These are phyloP conservation scores for Limonomyces culmigenus DNA, from an alignment of 1,284 basidiomycete genomes.

Conservation along the genomic window DNA sequence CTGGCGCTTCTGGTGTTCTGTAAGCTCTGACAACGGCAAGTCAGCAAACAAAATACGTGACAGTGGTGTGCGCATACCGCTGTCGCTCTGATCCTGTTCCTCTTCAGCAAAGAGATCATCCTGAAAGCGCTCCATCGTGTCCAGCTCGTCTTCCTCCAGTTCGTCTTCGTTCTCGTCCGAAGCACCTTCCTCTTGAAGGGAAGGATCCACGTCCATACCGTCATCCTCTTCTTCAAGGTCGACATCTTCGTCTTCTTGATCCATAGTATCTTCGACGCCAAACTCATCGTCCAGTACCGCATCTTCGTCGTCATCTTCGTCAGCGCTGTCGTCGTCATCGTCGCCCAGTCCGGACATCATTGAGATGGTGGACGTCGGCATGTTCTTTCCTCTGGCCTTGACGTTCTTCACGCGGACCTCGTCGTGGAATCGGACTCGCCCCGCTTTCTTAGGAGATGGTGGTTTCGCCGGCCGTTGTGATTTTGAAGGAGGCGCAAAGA, in stretches of 20 bases:
- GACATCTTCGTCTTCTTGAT: constrained; percentile 9
- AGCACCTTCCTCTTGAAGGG: too few species aligned
- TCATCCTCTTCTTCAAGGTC: constrained; percentile 13
- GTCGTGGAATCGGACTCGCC: constrained; percentile 63
- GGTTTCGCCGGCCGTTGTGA: constrained; percentile 8
- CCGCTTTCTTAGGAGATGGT: constrained; percentile 9
- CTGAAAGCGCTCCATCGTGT: constrained; percentile 41
- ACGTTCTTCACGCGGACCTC: constrained; percentile 70
- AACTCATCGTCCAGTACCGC: constrained; percentile 9
- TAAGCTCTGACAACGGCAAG: constrained; percentile 22
- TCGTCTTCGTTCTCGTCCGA: background rate
- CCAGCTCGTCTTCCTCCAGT: constrained; percentile 12
- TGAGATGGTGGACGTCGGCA: constrained; percentile 24
- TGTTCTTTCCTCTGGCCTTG: constrained; percentile 44
- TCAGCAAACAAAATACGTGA: too few species aligned
- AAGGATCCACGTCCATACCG: constrained; percentile 13
- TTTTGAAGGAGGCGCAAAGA: constrained; percentile 42
- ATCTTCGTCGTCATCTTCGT: constrained; percentile 11
- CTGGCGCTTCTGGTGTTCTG: constrained; percentile 50
- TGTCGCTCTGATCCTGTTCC: constrained; percentile 15
- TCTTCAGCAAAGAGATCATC: constrained; percentile 55
- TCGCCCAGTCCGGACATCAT: constrained; percentile 11
- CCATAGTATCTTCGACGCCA: constrained; percentile 10
- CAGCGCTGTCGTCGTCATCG: constrained; percentile 21
- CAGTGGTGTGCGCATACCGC: constrained; percentile 6